Evolutionary conservation across 2,329 filamentous ascomycete species (phyloP), one percentile per base, ranked within the genome.

Genomic region (Sporothrix curviconia): DNA sequence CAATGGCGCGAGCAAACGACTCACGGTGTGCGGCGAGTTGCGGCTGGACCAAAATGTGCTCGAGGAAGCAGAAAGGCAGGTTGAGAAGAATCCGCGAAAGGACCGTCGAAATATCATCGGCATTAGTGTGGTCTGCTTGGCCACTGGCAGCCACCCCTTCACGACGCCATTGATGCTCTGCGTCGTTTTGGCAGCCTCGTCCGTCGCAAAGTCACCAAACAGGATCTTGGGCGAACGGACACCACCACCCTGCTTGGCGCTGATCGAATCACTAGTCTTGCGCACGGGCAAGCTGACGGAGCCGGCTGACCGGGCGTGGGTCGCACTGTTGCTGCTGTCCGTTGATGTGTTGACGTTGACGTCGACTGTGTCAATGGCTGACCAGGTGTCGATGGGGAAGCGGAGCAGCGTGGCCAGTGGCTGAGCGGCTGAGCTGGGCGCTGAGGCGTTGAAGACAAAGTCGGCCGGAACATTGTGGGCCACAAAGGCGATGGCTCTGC

Each of bases 61-160:
- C 85, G 24, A 92, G 74, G 28, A 85, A 73, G 14, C 79, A 74
- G 63, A 87, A 88, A 0, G 88, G 88, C 6, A 91, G 72, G 40
- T 88, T 89, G 54, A 90, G 72, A 2, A 92, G 73, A 22, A 89
- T 74, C 28, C 80, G 83, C 0, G 88, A 90, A 5, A 91, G 71
- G 7, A 42, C 19, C 3, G 36, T 34, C 0, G 79, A 70, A 0
- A 75, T 74, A 24, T 78, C 76, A 30, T 76, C 61, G 61, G 65
- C 17, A 4, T 37, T 28, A 22, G 12, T 22, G 34, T 9, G n/a
- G 3, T 40, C 24, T 7, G 15, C 40, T 3, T 40, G 34, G 28
- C 15, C 3, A 17, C 17, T 3, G n/a, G 17, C 11, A 24, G 25
- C 6, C 30, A 24, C 19, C 9, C 6, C 42, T 4, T 34, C 30